A percentile compares a stretch with the other conserved stretches of the same genome.
These are phyloP conservation scores for Elongisporangium prolatum DNA, from an alignment of 352 stramenopile genomes.

Conservation along the genomic window DNA sequence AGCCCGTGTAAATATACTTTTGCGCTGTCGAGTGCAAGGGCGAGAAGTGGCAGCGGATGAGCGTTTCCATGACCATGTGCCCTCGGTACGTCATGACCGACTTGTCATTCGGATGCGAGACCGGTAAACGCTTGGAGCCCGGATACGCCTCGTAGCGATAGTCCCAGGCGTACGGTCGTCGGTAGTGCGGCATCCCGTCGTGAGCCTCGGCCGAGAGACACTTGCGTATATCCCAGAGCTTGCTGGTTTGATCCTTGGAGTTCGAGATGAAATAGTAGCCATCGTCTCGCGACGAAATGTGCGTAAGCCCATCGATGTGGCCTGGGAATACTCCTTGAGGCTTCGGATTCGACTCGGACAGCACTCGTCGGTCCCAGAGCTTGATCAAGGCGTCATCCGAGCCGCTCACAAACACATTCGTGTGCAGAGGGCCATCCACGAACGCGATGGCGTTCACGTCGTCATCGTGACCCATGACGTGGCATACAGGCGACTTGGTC, in stretches of 20 bases:
- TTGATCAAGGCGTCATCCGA: constrained; percentile 85
- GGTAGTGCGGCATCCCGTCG: constrained; percentile 35
- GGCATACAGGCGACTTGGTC: constrained; percentile 55
- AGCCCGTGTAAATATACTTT: constrained; percentile 85
- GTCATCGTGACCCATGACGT: constrained; percentile 67
- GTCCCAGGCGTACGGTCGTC: constrained; percentile 65
- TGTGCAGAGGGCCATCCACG: constrained; percentile 70
- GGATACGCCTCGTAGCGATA: constrained; percentile 82
- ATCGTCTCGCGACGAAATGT: constrained; percentile 80
- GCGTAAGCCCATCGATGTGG: constrained; percentile 78
- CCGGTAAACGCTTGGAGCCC: constrained; percentile 38
- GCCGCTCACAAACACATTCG: constrained; percentile 83
- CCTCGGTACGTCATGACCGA: constrained; percentile 85
- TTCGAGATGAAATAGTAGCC: constrained; percentile 89
- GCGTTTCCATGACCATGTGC: constrained; percentile 75
- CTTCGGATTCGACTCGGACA: constrained; percentile 67
- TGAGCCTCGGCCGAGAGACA: constrained; percentile 50
- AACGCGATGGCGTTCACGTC: constrained; percentile 86
- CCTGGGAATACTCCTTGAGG: constrained; percentile 77
- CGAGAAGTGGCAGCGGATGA: constrained; percentile 84
- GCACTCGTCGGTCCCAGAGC: constrained; percentile 78
- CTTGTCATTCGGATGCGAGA: constrained; percentile 65
- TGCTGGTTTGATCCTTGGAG: constrained; percentile 78
- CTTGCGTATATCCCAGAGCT: constrained; percentile 84
- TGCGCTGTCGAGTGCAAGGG: constrained; percentile 82